These are phyloP conservation scores for Vigna trinervia DNA, from an alignment of 306 rosid genomes.

Conservation along the genomic window DNA sequence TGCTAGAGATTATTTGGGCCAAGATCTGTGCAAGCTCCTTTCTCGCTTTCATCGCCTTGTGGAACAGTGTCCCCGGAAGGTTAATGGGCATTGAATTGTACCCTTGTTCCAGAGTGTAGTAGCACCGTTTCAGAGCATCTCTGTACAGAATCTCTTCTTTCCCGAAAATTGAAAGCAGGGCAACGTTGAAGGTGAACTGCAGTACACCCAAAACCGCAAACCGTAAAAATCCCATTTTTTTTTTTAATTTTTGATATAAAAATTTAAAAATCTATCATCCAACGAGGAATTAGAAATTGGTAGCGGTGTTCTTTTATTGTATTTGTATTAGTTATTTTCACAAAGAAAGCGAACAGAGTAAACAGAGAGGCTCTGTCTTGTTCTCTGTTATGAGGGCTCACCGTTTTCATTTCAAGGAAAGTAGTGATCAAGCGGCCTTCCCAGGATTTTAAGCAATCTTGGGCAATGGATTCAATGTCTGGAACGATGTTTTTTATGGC, in stretches of 20 bases:
- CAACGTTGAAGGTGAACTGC: slow-evolving; percentile 92
- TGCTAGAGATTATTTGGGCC: slow-evolving; percentile 68
- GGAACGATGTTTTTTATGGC: slow-evolving; percentile 60
- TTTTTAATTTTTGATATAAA: neutral
- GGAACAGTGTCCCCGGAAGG: slow-evolving; percentile 82
- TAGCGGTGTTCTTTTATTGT: neutral
- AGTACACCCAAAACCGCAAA: slow-evolving; percentile 2
- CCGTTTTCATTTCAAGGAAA: slow-evolving; percentile 90
- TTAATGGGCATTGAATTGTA: slow-evolving; percentile 98
- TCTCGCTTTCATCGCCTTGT: slow-evolving; percentile 91
- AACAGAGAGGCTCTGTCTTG: slow-evolving; percentile 39
- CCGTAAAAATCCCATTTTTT: slow-evolving; percentile 18
- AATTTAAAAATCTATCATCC: neutral
- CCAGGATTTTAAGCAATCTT: slow-evolving; percentile 67
- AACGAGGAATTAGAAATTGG: neutral
- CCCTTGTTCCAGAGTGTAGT: slow-evolving; percentile 82
- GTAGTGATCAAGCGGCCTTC: slow-evolving; percentile 73
- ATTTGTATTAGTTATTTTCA: neutral
- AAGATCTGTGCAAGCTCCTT: slow-evolving; percentile 82
- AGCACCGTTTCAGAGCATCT: slow-evolving; percentile 82
- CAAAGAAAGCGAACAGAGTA: neutral
- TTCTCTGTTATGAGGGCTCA: slow-evolving; percentile 37
- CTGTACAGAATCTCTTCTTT: slow-evolving; percentile 75
- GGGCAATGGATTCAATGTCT: slow-evolving; percentile 74
- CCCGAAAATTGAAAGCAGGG: slow-evolving; percentile 86